Percentiles rank a stretch among this genome's conserved stretches.
These are phyloP conservation scores for Nepenthes gracilis DNA, from an alignment of 148 eudicot species.

Conservation along the genomic window DNA sequence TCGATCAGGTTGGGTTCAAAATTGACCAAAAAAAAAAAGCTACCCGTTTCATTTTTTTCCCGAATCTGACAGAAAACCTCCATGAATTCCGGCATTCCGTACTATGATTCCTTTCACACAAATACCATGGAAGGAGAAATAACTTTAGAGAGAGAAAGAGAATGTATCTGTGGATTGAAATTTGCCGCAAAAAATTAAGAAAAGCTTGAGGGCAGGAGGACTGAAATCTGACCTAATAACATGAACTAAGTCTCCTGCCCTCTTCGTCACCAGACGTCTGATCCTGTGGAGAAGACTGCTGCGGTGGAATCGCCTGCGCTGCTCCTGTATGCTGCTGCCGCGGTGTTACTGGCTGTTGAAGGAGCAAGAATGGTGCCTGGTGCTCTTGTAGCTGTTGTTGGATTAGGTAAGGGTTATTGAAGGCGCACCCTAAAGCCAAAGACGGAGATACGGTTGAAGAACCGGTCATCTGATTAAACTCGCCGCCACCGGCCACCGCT, in stretches of 20 bases:
- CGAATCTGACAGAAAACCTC: too few relatives aligned
- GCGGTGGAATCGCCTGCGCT: background rate
- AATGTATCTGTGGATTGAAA: too few relatives aligned
- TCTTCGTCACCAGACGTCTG: background rate
- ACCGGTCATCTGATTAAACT: background rate
- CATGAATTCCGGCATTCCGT: too few relatives aligned
- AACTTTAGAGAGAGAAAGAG: too few relatives aligned
- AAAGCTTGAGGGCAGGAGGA: too few relatives aligned
- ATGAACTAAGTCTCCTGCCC: background rate
- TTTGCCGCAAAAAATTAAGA: too few relatives aligned
- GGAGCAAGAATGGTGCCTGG: background rate
- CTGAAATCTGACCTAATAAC: too few relatives aligned
- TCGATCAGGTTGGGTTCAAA: too few relatives aligned
- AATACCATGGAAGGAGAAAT: too few relatives aligned
- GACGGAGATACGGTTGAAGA: slow-evolving; percentile 16
- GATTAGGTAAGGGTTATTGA: slow-evolving; percentile 11
- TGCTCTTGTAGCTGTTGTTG: background rate
- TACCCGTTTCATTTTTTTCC: too few relatives aligned
- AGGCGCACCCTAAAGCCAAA: slow-evolving; percentile 19
- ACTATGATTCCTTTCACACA: too few relatives aligned
- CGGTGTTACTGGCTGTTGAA: background rate
- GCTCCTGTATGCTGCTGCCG: background rate
- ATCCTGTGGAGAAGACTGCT: background rate
- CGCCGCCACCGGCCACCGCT: background rate
- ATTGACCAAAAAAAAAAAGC: too few relatives aligned